A percentile compares a stretch with the other conserved stretches of the same genome.
Evolutionary conservation across 2,329 filamentous ascomycete species (phyloP).

Genomic region (Stemphylium beticola): DNA sequence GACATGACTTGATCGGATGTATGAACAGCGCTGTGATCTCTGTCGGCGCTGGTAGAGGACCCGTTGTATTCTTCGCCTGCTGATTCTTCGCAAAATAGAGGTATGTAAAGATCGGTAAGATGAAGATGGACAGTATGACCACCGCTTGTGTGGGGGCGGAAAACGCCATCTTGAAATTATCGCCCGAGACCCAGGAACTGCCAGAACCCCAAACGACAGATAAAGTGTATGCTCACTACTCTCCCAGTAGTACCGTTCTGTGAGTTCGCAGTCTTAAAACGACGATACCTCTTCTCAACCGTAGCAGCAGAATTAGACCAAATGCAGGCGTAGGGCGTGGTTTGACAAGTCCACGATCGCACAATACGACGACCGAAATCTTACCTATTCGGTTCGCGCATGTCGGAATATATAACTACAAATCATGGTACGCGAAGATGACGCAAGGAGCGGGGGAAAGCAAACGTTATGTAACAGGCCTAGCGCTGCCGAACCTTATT

Average conservation of each 20-base stretch:
- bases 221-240: not conserved
- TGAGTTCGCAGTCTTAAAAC: not conserved
- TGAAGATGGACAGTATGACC: conserved; percentile 33
- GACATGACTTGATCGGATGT: conserved; percentile 72
- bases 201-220: not conserved
- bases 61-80: conserved; percentile 20
- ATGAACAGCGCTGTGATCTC: conserved; percentile 59
- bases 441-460: conserved; percentile 16
- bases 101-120: conserved; percentile 43
- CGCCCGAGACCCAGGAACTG: not conserved
- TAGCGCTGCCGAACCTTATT: conserved; percentile 10
- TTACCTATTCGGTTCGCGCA: not conserved
- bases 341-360: not conserved
- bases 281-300: not conserved
- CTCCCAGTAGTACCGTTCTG: not conserved
- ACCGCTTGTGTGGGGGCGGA: conserved; percentile 31
- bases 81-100: conserved; percentile 28
- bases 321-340: not conserved
- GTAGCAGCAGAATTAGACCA: not conserved
- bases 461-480: not conserved
- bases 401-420: conserved; percentile 5
- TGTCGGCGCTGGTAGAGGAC: conserved; percentile 46
- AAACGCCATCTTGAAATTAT: conserved; percentile 29
- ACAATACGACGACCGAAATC: not conserved
- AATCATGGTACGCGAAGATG: conserved; percentile 7